Base-by-base conservation (phyloP, 78 protist species). In the Isochrysis galbana region DNA sequence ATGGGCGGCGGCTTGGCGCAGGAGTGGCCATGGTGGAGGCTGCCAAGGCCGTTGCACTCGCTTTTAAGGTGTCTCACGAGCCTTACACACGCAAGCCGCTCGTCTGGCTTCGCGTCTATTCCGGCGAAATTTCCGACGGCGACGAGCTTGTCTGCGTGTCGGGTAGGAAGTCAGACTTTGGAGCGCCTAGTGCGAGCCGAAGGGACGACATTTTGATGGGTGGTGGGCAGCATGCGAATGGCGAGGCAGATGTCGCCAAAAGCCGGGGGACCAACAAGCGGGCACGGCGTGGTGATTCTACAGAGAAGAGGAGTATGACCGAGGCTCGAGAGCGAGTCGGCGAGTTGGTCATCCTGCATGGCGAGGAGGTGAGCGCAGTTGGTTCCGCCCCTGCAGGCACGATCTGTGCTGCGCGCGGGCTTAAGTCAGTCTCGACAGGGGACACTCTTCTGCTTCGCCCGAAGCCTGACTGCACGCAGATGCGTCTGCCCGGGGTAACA, bases 401-500 rank as follows among this genome's bases (percentile, higher is more conserved):
- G 22, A 93, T 93, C 51, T 91, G 72, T 22, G 94, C 83, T 5
- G 54, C 46, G 2, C 32, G 46, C 17, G 94, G 93, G 5, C 29
- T 93, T 17, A 67, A 90, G 51, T 3, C 2, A 26, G 34, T 48
- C 34, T 14, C 26, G 32, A 80, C 94, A 29, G 91, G 93, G 48
- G 95, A 89, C 88, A 89, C 91, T 17, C 38, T 92, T 17, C 46
- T 88, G 25, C 22, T 34, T 41, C 42, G 36, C 7, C 44, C 77
- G 32, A 14, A 3, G 39, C 26, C 17, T 3, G 47, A 1, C 36
- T 25, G 51, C 55, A 54, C 11, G 77, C 5, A 5, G 42, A 34
- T 70, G 17, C 0, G 25, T 39, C 54, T 61, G 94, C 92, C 97
- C 36, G 93, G 95, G 45, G 96, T 98, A 97, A 96, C 87, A 86